Evolutionary conservation across 768 basidiomycete species (phyloP), one percentile per base, ranked within the genome.

Genomic region (Rhodosporidiobolus odoratus): DNA sequence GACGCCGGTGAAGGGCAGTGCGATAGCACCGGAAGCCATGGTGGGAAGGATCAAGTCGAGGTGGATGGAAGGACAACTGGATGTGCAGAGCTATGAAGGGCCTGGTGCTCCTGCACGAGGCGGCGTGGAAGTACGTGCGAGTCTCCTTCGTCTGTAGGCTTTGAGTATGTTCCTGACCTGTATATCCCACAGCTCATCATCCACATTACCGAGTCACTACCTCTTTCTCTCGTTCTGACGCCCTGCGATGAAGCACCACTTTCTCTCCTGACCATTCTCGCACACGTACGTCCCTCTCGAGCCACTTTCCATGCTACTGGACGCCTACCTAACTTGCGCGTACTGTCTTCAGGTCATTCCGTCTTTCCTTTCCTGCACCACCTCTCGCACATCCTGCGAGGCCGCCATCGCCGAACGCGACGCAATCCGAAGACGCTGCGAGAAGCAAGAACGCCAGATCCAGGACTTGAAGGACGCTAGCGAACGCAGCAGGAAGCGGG

Each of bases 301-400:
- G 2, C 35, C 19, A 32, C 2, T 25, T 23, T 1, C 40, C 9
- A 7, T n/a, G 30, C 3, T 9, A 16, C 10, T 17, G 34, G 32
- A 7, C 25, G 15, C 10, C 34, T n/a, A 6, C 0, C 34, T 2
- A 3, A 4, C 21, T 15, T 15, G 50, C 3, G 7, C 27, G 25
- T 8, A 4, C 38, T n/a, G n/a, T n/a, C n/a, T n/a, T n/a, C 52
- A 63, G 62, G 27, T 41, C 38, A 63, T 63, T 32, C 52, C 52
- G 3, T 13, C 62, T 30, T 63, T 13, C 62, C 50, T 53, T 30
- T 23, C 57, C 57, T 58, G 57, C 38, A 40, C 57, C 57, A 40
- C 21, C 38, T 37, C 38, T 40, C 57, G 57, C 38, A n/a, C 5
- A 3, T 10, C 57, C 57, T 40, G 57, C 57, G 21, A 30, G 8